Percentiles rank a stretch among this genome's conserved stretches.
Evolutionary conservation across 2,329 filamentous ascomycete genomes (phyloP).

Genomic region (Hymenotorrendiella dingleyae): DNA sequence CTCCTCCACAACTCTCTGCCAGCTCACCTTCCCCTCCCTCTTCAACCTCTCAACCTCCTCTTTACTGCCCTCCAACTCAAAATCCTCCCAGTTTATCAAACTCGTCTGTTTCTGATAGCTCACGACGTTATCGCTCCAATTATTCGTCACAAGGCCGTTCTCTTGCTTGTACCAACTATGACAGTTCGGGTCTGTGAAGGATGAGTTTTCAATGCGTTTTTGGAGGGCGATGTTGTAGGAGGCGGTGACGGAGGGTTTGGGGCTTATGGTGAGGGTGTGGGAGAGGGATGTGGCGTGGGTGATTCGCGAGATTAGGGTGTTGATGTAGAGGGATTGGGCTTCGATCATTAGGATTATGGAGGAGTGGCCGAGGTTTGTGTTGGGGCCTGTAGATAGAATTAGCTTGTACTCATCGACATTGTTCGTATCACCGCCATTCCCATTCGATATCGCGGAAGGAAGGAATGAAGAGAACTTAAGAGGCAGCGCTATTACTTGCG

Average conservation of each 20-base stretch:
- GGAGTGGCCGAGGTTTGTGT: conserved; percentile 27
- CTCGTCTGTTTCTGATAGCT: conserved; percentile 46
- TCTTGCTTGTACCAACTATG: conserved; percentile 25
- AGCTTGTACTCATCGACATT: conserved; percentile 38
- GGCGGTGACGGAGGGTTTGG: conserved; percentile 33
- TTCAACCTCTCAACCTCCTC: conserved; percentile 20
- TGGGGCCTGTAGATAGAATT: conserved; percentile 27
- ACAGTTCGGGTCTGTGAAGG: conserved; percentile 24
- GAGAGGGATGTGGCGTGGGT: conserved; percentile 38
- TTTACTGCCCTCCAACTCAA: conserved; percentile 32
- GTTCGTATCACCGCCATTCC: too few species aligned
- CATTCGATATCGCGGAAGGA: too few species aligned
- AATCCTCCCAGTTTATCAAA: conserved; percentile 41
- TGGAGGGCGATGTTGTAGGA: conserved; percentile 23
- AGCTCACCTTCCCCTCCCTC: conserved; percentile 24
- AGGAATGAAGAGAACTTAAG: too few species aligned
- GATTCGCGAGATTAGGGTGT: conserved; percentile 32
- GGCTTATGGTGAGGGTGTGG: conserved; percentile 39
- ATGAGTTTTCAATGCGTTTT: conserved; percentile 10
- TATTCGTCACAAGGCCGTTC: conserved; percentile 22
- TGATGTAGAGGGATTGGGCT: conserved; percentile 23
- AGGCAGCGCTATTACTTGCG: too few species aligned
- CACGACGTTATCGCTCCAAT: conserved; percentile 39
- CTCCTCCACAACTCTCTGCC: conserved; percentile 34
- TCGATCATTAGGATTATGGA: conserved; percentile 28